Base-by-base conservation (phyloP, 2,329 filamentous ascomycete genomes). In the Mollisia scopiformis region DNA sequence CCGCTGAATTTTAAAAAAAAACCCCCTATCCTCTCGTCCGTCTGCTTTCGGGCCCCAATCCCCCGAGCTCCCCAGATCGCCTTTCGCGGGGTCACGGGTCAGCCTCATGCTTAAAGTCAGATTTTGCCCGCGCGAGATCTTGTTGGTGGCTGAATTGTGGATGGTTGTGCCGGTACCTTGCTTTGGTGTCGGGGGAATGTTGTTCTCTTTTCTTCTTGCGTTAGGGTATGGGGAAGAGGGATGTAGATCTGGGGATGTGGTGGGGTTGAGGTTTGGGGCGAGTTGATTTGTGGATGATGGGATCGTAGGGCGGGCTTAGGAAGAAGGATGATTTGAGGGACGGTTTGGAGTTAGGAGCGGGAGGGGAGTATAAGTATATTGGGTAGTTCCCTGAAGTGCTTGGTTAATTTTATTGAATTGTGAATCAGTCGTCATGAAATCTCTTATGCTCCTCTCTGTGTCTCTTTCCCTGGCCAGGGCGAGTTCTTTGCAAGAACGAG, bases 91-190 rank as follows among this genome's bases (percentile, higher is more conserved):
- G 47, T 43, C 33, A 58, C 23, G 55, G 46, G 47, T 43, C 33
- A 58, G 46, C 47, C 47, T 52, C 46, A 25, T 13, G 25, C 6
- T 8, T 14, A n/a, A n/a, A n/a, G n/a, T n/a, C n/a, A n/a, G n/a
- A n/a, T 41, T 10, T 52, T 43, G 43, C 16, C 46, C 33, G 37
- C 35, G 14, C 28, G n/a, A 25, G 27, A 58, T 30, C 31, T 25
- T 25, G 37, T 58, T 58, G 55, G 55, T 58, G 55, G 55, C 46
- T 52, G 46, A 58, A 52, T 58, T 58, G 6, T 30, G 8, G 13
- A 6, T 10, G 3, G 28, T 4, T 52, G 14, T n/a, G 16, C 47
- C 46, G 55, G 55, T 58, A 33, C 55, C 47, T 58, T 21, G 31
- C 3, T 33, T 30, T 33, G 13, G 23, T 25, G 23, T 49, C 25